A percentile compares a stretch with the other conserved stretches of the same genome.
These are phyloP conservation scores for Marsdenia floribunda DNA, from an alignment of 257 asterid species.

Conservation along the genomic window DNA sequence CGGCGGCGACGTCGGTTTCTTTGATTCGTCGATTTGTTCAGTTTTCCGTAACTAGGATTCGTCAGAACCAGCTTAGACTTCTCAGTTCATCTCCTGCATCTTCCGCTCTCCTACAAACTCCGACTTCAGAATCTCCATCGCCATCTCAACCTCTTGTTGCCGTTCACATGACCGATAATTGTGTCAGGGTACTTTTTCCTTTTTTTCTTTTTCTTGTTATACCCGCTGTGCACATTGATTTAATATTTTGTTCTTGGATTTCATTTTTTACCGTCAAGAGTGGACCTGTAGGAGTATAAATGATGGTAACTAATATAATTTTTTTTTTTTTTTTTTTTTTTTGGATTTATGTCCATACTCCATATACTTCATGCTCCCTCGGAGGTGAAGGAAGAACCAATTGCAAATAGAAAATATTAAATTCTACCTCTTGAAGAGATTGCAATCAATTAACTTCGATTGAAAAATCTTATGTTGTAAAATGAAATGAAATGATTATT, in stretches of 20 bases:
- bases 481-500: not conserved
- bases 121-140: slow-evolving; percentile 24
- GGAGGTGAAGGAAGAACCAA: not conserved
- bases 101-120: slow-evolving; percentile 40
- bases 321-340: too few relatives aligned
- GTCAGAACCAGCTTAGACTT: slow-evolving; percentile 52
- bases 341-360: not conserved
- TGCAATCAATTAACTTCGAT: not conserved
- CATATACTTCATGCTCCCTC: too few relatives aligned
- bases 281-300: not conserved
- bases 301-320: not conserved
- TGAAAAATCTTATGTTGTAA: not conserved
- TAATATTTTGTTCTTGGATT: not conserved
- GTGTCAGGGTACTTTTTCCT: slow-evolving; percentile 52
- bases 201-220: not conserved
- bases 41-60: slow-evolving; percentile 48
- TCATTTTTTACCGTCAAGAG: not conserved
- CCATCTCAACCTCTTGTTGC: slow-evolving; percentile 41
- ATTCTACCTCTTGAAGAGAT: not conserved
- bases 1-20: slow-evolving; percentile 41
- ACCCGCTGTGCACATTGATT: not conserved
- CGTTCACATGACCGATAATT: slow-evolving; percentile 58
- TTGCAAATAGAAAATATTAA: not conserved
- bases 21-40: slow-evolving; percentile 55
- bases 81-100: slow-evolving; percentile 38